These are phyloP conservation scores for Suillus weaverae DNA, from an alignment of 768 basidiomycete species.

Conservation along the genomic window DNA sequence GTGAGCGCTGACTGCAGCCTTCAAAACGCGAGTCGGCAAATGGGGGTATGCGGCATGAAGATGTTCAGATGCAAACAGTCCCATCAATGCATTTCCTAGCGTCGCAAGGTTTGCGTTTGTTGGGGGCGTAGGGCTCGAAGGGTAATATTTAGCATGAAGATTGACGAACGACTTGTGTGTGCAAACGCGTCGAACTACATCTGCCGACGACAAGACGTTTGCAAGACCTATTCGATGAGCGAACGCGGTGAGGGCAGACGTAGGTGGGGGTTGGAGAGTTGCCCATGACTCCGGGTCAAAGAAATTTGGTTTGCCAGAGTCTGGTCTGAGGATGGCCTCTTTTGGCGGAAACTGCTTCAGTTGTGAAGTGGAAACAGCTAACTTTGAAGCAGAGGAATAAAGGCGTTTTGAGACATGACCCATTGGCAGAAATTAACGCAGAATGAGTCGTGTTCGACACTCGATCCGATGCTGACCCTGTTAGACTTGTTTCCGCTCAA, in stretches of 20 bases:
- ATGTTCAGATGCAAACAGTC: conserved; percentile 86
- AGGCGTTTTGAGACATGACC: conserved; percentile 60
- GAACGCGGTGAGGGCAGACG: conserved; percentile 72
- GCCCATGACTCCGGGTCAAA: conserved; percentile 74
- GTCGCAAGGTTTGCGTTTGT: conserved; percentile 76
- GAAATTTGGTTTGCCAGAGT: conserved; percentile 36
- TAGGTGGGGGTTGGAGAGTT: conserved; percentile 66
- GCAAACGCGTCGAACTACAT: conserved; percentile 69
- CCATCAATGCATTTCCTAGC: conserved; percentile 86
- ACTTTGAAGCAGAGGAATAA: conserved; percentile 46
- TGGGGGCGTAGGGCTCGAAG: conserved; percentile 50
- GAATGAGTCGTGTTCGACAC: conserved; percentile 10
- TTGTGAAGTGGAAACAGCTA: conserved; percentile 56
- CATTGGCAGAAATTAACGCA: conserved; percentile 38
- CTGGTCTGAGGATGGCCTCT: conserved; percentile 42
- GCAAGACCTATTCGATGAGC: conserved; percentile 74
- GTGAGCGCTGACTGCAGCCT: conserved; percentile 89
- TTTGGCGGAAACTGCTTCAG: conserved; percentile 62
- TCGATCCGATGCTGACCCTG: conserved; percentile 8
- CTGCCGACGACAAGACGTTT: conserved; percentile 50
- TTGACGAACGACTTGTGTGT: conserved; percentile 72
- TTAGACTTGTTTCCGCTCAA: conserved; percentile 10
- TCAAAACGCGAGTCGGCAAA: conserved; percentile 87
- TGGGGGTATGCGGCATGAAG: conserved; percentile 81
- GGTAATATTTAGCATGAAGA: conserved; percentile 56